phyloP scores from a whole-genome alignment of 2,329 filamentous ascomycete genomes.

The Clonostachys rhizophaga region DNA sequence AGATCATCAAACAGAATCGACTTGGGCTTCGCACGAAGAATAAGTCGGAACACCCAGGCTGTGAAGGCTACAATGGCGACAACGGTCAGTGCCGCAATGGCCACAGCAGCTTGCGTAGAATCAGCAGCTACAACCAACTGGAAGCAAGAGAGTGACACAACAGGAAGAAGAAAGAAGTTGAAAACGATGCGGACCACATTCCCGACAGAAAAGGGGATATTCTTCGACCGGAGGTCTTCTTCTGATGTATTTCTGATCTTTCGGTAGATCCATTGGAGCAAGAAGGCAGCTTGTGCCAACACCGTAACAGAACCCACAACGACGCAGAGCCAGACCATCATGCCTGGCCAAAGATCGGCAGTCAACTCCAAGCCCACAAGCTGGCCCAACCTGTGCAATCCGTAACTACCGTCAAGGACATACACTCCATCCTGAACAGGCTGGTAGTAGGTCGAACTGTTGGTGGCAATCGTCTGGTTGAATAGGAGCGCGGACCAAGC shows the following conservation, averaged over 20 bases:
- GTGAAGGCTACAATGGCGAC: constrained; percentile 69
- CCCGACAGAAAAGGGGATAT: constrained; percentile 79
- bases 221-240: constrained; percentile 87
- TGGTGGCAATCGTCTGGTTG: constrained; percentile 80
- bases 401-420: constrained; percentile 70
- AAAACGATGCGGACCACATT: constrained; percentile 82
- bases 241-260: constrained; percentile 67
- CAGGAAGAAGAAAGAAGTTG: constrained; percentile 86
- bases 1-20: constrained; percentile 91
- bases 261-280: constrained; percentile 71
- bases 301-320: constrained; percentile 66
- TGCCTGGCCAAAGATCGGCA: constrained; percentile 86
- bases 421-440: constrained; percentile 85
- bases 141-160: constrained; percentile 83
- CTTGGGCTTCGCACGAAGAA: constrained; percentile 75
- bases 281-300: constrained; percentile 73
- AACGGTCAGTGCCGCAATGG: constrained; percentile 70
- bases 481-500: constrained; percentile 92
- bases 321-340: constrained; percentile 85
- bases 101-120: constrained; percentile 69
- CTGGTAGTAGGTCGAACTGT: constrained; percentile 58
- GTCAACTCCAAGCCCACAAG: constrained; percentile 73
- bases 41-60: constrained; percentile 74
- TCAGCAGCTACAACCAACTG: constrained; percentile 73
- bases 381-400: constrained; percentile 74